Base-by-base conservation (phyloP, 2,329 filamentous ascomycete genomes). In the Neonectria ditissima region DNA sequence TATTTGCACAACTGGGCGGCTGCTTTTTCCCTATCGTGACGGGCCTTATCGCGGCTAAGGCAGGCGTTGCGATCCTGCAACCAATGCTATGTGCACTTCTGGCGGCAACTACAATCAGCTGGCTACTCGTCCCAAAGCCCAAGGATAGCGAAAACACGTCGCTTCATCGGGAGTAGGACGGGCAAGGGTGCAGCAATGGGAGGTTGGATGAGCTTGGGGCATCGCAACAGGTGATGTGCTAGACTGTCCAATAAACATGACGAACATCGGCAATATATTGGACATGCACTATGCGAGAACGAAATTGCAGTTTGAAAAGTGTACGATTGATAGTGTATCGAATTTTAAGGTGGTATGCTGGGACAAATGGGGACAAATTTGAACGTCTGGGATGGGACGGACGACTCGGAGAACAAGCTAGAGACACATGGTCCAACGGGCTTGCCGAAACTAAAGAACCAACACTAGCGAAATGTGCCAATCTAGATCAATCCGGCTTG, bases 1-100 rank as follows among this genome's bases (percentile, higher is more conserved):
- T 88, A 0, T 78, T 87, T 20, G 85, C 84, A 0, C 86, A 88
- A 69, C 79, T 85, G 5, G 86, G 86, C 1, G 86, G 84, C 0
- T 82, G 84, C 0, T 68, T 87, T 0, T 88, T 88, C 60, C 86
- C 87, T 0, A 81, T 86, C 2, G 66, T 88, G 2, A 87, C 86
- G 0, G 86, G 86, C 1, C 71, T 87, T 1, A 78, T 88, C 13
- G 84, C 84, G 0, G 73, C 80, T 0, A 65, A 71, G 2, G 74
- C 76, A 0, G 84, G 84, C 0, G 84, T 87, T 0, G 73, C 77
- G 1, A 80, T 85, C 0, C 64, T 87, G 55, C 85, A 86, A 64
- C 85, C 85, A 0, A 82, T 87, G 16, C 74, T 87, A 1, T 80
- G 85, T 9, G 83, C 76, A 0, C 69, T 87, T 10, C 69, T 87